A percentile compares a stretch with the other conserved stretches of the same genome.
These are phyloP conservation scores for Crithidia fasciculata DNA, from an alignment of 208 protist genomes.

Conservation along the genomic window DNA sequence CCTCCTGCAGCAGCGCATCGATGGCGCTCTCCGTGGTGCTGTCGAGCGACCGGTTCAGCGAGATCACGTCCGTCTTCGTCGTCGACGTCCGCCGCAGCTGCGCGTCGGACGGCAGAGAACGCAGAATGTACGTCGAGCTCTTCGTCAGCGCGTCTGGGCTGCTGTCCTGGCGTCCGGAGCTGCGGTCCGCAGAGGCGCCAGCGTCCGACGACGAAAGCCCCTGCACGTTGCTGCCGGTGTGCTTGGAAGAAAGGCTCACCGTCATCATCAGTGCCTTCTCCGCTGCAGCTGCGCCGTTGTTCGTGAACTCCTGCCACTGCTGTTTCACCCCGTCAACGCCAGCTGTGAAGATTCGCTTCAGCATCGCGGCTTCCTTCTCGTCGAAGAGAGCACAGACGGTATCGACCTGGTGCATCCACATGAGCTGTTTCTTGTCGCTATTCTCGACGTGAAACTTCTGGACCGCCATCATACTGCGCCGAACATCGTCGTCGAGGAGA, in stretches of 20 bases:
- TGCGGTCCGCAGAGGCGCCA: background rate
- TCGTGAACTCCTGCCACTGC: slow-evolving; percentile 26
- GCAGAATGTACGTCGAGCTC: slow-evolving; percentile 16
- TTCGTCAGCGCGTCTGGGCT: background rate
- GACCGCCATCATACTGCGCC: slow-evolving; percentile 1
- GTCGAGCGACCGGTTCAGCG: background rate
- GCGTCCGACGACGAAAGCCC: slow-evolving; percentile 6
- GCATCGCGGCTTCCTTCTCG: slow-evolving; percentile 14
- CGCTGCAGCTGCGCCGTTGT: slow-evolving; percentile 25
- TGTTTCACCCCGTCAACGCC: slow-evolving; percentile 4
- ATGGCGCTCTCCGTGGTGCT: slow-evolving; percentile 25
- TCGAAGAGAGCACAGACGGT: slow-evolving; percentile 24
- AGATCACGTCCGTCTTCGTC: slow-evolving; percentile 3
- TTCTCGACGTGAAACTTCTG: slow-evolving; percentile 10
- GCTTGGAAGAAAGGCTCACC: background rate
- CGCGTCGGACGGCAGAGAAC: slow-evolving; percentile 5
- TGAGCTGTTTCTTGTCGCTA: background rate
- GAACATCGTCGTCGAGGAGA: slow-evolving; percentile 3
- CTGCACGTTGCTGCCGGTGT: background rate
- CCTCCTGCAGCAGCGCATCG: slow-evolving; percentile 46
- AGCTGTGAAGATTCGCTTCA: slow-evolving; percentile 7
- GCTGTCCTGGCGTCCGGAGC: background rate
- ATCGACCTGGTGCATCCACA: slow-evolving; percentile 23
- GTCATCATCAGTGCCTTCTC: slow-evolving; percentile 27
- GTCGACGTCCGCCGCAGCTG: background rate